phyloP scores from a whole-genome alignment of 805 yeast species.

The Tetrapisispora arboricola region DNA sequence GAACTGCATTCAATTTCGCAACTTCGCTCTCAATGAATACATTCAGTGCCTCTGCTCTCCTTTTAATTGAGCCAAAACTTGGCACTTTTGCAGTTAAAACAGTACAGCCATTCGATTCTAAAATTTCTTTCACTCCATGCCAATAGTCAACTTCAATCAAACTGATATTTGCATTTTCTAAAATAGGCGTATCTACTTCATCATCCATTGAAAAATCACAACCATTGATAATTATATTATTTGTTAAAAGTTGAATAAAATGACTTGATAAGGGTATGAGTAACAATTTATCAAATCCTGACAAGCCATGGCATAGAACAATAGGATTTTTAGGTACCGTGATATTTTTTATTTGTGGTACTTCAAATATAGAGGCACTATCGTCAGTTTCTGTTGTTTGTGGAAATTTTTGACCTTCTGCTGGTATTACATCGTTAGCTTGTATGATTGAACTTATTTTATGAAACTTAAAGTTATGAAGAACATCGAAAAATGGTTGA shows the following conservation, averaged over 20 bases:
- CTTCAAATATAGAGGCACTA: background rate
- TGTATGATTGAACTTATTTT: background rate
- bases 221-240: constrained; percentile 11
- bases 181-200: background rate
- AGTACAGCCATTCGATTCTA: constrained; percentile 51
- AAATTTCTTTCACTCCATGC: constrained; percentile 62
- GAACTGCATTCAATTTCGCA: constrained; percentile 1
- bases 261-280: constrained; percentile 35
- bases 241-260: constrained; percentile 17
- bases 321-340: constrained; percentile 60
- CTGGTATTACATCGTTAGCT: background rate
- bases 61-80: constrained; percentile 65
- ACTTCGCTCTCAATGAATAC: constrained; percentile 34
- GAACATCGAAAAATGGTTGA: background rate
- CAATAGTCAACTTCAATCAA: constrained; percentile 53
- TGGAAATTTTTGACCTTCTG: background rate
- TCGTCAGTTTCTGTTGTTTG: background rate
- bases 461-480: too few species aligned
- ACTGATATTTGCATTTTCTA: constrained; percentile 14
- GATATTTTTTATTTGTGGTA: constrained; percentile 31
- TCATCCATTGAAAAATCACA: constrained; percentile 15
- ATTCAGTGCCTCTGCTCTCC: constrained; percentile 52
- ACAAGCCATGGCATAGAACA: constrained; percentile 76
- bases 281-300: constrained; percentile 60
- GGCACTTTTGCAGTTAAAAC: constrained; percentile 73